A percentile compares a stretch with the other conserved stretches of the same genome.
These are phyloP conservation scores for Jacaranda mimosifolia DNA, from an alignment of 257 asterid genomes.

Conservation along the genomic window DNA sequence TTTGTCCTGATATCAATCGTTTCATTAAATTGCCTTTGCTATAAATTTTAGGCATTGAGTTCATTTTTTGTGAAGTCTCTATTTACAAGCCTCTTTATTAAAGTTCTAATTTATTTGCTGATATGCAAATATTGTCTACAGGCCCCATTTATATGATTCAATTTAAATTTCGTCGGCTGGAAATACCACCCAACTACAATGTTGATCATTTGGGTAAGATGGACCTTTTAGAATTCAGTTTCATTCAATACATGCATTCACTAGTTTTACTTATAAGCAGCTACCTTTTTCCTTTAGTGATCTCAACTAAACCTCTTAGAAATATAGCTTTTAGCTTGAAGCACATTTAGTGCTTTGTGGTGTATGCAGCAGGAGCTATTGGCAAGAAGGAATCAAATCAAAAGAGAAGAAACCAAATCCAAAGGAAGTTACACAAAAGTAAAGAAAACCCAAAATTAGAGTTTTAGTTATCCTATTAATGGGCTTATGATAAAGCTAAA, in stretches of 20 bases:
- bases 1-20: conserved; percentile 11
- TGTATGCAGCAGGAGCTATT: not conserved
- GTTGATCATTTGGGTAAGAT: conserved; percentile 84
- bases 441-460: not conserved
- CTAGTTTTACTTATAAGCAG: not conserved
- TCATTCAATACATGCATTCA: conserved; percentile 9
- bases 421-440: not conserved
- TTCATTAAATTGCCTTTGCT: conserved; percentile 4
- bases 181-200: conserved; percentile 87
- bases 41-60: conserved; percentile 25
- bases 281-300: not conserved
- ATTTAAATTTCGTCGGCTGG: conserved; percentile 90
- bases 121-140: conserved; percentile 41
- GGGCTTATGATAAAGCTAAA: too few relatives aligned
- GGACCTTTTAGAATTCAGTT: conserved; percentile 29
- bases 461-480: not conserved
- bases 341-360: conserved; percentile 15
- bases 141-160: conserved; percentile 90
- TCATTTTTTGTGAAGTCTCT: conserved; percentile 17
- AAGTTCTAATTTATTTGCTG: conserved; percentile 35
- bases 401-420: not conserved
- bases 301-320: conserved; percentile 12
- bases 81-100: conserved; percentile 24
- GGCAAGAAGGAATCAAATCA: not conserved
- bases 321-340: conserved; percentile 20